Evolutionary conservation across 305 asterid species (phyloP).

Genomic region (Striga hermonthica): DNA sequence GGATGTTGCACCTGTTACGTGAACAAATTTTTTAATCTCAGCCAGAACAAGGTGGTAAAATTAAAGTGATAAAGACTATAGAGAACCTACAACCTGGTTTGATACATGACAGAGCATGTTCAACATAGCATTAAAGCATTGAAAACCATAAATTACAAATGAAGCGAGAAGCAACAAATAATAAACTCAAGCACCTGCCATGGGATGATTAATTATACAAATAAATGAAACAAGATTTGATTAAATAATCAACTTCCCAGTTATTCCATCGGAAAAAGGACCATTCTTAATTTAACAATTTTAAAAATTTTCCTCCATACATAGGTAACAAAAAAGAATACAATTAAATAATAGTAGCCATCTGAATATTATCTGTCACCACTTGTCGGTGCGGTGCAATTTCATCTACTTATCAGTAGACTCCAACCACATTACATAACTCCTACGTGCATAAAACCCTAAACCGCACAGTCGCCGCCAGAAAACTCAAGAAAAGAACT

Average conservation of each 20-base stretch:
- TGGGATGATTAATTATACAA: neutral
- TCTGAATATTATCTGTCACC: conserved; percentile 31
- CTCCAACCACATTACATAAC: neutral
- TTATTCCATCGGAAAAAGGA: conserved; percentile 15
- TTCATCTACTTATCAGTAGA: neutral
- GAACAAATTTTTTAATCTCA: neutral
- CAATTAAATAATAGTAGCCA: conserved; percentile 25
- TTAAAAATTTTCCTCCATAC: conserved; percentile 32
- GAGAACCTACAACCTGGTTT: too few relatives aligned
- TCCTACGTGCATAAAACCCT: conserved; percentile 33
- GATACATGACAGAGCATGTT: too few relatives aligned
- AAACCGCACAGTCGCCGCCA: conserved; percentile 31
- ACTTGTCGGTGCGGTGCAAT: conserved; percentile 21
- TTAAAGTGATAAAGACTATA: neutral
- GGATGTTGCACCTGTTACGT: conserved; percentile 75
- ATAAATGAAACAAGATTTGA: neutral
- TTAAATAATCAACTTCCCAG: conserved; percentile 26
- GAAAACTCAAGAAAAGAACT: conserved; percentile 1
- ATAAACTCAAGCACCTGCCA: too few relatives aligned
- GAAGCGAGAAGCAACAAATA: too few relatives aligned
- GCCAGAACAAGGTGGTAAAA: neutral
- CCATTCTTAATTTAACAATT: conserved; percentile 20
- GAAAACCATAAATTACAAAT: too few relatives aligned
- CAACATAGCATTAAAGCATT: too few relatives aligned
- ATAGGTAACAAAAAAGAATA: conserved; percentile 27